Percentiles rank a stretch among this genome's conserved stretches.
These are phyloP conservation scores for Magnolia changhungtana DNA, from an alignment of 164 flowering plant genomes.

Conservation along the genomic window DNA sequence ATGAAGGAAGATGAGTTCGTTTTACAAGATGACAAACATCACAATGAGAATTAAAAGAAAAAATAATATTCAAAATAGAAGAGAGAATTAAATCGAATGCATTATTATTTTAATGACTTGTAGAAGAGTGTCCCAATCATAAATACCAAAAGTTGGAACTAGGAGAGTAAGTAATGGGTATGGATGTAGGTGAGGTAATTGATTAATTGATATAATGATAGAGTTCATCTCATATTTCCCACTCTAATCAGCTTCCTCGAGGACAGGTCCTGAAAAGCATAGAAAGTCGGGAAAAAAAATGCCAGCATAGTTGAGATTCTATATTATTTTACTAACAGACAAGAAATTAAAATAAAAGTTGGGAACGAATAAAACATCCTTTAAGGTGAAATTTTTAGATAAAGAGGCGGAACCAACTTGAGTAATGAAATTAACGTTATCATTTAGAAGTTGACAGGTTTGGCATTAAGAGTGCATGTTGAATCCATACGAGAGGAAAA, in stretches of 20 bases:
- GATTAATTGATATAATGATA: background rate
- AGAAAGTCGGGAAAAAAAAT: background rate
- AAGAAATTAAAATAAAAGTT: background rate
- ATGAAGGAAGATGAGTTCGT: background rate
- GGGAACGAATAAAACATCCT: background rate
- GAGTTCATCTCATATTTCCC: background rate
- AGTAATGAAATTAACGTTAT: background rate
- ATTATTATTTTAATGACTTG: no score
- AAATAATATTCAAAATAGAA: background rate
- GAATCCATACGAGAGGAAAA: background rate
- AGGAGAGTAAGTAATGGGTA: background rate
- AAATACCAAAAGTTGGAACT: background rate
- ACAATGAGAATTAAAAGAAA: background rate
- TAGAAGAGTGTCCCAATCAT: background rate
- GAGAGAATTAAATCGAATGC: no score
- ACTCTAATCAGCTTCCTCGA: conserved; percentile 3
- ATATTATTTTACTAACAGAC: background rate
- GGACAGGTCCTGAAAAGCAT: conserved; percentile 1
- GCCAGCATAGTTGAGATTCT: background rate
- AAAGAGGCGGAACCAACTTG: background rate
- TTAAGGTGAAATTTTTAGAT: background rate
- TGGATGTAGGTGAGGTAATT: background rate
- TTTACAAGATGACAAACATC: background rate
- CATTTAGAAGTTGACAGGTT: background rate
- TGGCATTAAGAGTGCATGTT: background rate